Base-by-base conservation (phyloP, 2,329 filamentous ascomycete genomes). In the Trichoderma atrobrunneum region DNA sequence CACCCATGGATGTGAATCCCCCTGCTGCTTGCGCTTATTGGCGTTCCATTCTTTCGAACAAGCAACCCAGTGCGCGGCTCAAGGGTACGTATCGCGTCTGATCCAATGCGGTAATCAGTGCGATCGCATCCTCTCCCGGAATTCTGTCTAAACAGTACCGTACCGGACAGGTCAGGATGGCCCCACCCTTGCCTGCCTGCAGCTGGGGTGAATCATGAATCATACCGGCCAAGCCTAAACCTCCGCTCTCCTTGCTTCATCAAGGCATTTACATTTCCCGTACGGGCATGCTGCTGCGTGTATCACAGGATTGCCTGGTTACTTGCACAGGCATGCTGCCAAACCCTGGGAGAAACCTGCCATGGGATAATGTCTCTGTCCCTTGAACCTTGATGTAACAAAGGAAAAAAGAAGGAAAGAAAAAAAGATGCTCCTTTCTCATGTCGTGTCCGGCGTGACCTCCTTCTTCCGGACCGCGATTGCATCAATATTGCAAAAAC, bases 91-190 rank as follows among this genome's bases (percentile, higher is more conserved):
- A 69, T 39, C 59, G 39, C 60, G 24, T 72, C 62, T 69, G 48
- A 72, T 61, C 71, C 59, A 72, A 72, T 63, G 66, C 71, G 71
- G 71, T 70, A 72, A 72, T 72, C 71, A 63, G 66, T 72, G 71
- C 71, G 71, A 72, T 72, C 28, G 21, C 56, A 21, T 30, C 18
- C 26, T 43, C 63, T 54, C 59, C 32, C 36, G 28, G 56, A 56
- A 56, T 36, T 43, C 67, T 56, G 18, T 70, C 59, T 63, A 60
- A 21, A 51, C 18, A 59, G 39, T n/a, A 43, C 39, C 16, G 39
- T n/a, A n/a, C 39, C 7, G 39, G 39, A 43, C 18, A 43, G 39
- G 16, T 10, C 16, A 39, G 16, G 7, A 43, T 43, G 39, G 24
- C 65, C 65, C 65, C 65, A 68, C 54, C 56, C 7, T n/a, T 51